Conservation (phyloP, 768 basidiomycete species). For the Suillus hirtellus region DNA sequence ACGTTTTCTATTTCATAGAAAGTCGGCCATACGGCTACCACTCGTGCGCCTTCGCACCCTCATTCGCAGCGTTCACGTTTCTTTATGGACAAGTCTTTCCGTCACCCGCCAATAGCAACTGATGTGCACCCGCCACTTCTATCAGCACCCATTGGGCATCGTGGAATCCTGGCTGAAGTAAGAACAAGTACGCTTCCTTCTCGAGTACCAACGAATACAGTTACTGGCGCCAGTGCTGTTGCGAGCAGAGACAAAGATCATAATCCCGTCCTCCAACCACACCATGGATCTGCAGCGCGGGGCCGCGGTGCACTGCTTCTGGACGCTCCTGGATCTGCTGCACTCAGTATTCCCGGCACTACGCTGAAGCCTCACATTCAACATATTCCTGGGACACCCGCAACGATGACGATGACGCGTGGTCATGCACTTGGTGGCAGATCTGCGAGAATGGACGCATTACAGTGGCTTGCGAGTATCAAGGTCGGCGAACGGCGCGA, state of each 20-base stretch:
- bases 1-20: slow-evolving; percentile 35
- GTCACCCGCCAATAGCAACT: slow-evolving; percentile 49
- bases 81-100: slow-evolving; percentile 45
- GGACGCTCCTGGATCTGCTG: slow-evolving; percentile 37
- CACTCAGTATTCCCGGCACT: slow-evolving; percentile 14
- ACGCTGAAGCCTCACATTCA: slow-evolving; percentile 1
- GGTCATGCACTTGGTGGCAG: slow-evolving; percentile 49
- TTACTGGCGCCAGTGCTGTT: neutral
- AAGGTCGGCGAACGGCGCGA: slow-evolving; percentile 59
- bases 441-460: slow-evolving; percentile 58
- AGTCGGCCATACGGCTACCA: slow-evolving; percentile 44
- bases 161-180: slow-evolving; percentile 70
- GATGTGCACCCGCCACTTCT: slow-evolving; percentile 42
- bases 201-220: slow-evolving; percentile 16
- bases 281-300: slow-evolving; percentile 35
- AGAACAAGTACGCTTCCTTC: slow-evolving; percentile 48
- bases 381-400: slow-evolving; percentile 24
- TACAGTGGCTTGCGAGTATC: slow-evolving; percentile 74
- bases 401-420: slow-evolving; percentile 45
- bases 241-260: neutral
- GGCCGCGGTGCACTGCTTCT: slow-evolving; percentile 28
- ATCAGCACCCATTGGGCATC: slow-evolving; percentile 67
- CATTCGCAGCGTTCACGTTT: slow-evolving; percentile 13
- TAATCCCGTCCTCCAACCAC: slow-evolving; percentile 34
- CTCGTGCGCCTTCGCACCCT: slow-evolving; percentile 26